Evolutionary conservation across 2,329 filamentous ascomycete genomes (phyloP).

Genomic region (Hymenoscyphus fructigenus): DNA sequence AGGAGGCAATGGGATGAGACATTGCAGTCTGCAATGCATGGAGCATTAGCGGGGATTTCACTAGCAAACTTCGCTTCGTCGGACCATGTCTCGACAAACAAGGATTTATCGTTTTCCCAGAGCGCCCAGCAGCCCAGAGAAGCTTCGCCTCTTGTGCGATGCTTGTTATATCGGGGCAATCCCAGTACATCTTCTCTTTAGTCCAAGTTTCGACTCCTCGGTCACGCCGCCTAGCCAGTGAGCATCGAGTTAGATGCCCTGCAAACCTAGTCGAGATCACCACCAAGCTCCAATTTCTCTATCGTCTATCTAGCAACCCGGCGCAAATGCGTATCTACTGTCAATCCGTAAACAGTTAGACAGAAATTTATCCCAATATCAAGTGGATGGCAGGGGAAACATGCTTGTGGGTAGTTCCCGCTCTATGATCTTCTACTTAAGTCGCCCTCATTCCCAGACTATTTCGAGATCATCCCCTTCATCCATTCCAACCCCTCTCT

Average conservation of each 20-base stretch:
- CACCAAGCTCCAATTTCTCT: constrained; percentile 3
- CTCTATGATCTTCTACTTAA: constrained; percentile 21
- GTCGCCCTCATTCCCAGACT: constrained; percentile 8
- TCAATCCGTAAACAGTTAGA: neutral
- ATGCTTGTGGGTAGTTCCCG: constrained; percentile 2
- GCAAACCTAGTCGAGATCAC: constrained; percentile 3
- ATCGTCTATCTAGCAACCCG: neutral
- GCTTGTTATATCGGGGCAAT: constrained; percentile 12
- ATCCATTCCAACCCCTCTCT: constrained; percentile 16
- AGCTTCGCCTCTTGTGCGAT: constrained; percentile 17
- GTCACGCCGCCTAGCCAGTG: constrained; percentile 7
- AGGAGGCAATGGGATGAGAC: constrained; percentile 17
- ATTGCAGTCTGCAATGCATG: constrained; percentile 6
- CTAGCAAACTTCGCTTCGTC: neutral
- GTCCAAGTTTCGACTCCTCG: constrained; percentile 7
- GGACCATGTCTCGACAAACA: neutral
- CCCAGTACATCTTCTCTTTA: neutral
- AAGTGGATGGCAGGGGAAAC: constrained; percentile 6
- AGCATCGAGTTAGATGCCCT: neutral
- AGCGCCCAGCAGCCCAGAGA: constrained; percentile 15
- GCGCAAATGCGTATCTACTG: constrained; percentile 2
- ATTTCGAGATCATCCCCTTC: neutral
- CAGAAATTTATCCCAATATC: neutral
- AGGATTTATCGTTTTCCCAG: neutral
- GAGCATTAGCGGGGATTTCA: constrained; percentile 5